phyloP scores from a whole-genome alignment of 2,329 filamentous ascomycete genomes.

The Amauroascus niger region DNA sequence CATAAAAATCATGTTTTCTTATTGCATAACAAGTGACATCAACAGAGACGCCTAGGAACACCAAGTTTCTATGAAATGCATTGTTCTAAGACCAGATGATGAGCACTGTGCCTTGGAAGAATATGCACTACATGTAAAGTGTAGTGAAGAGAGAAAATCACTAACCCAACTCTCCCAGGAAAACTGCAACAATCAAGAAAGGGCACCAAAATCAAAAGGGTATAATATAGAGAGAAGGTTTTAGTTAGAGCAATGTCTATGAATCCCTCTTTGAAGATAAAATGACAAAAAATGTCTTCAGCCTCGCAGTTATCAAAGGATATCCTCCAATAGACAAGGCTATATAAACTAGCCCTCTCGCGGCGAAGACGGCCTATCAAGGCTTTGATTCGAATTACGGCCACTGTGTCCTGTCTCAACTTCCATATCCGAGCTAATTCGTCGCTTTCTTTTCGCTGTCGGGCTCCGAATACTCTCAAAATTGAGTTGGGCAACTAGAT shows the following conservation, averaged over 20 bases:
- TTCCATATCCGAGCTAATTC: not conserved
- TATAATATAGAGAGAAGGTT: not conserved
- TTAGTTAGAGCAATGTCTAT: not conserved
- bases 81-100: no score
- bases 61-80: no score
- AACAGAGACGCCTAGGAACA: no score
- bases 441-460: not conserved
- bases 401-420: not conserved
- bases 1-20: no score
- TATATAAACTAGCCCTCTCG: not conserved
- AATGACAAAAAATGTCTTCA: not conserved
- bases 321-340: not conserved
- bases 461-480: not conserved
- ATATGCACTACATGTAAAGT: no score
- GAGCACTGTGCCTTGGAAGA: no score
- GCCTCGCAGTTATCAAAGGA: not conserved
- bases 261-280: not conserved
- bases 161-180: no score
- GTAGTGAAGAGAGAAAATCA: no score
- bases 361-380: not conserved
- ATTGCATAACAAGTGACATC: no score
- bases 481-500: constrained; percentile 2
- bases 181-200: no score
- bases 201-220: not conserved
- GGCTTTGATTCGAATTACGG: not conserved